Evolutionary conservation across 1,139 yeast genomes (phyloP), one percentile per base, ranked within the genome.

Genomic region (Meyerozyma athensensis): DNA sequence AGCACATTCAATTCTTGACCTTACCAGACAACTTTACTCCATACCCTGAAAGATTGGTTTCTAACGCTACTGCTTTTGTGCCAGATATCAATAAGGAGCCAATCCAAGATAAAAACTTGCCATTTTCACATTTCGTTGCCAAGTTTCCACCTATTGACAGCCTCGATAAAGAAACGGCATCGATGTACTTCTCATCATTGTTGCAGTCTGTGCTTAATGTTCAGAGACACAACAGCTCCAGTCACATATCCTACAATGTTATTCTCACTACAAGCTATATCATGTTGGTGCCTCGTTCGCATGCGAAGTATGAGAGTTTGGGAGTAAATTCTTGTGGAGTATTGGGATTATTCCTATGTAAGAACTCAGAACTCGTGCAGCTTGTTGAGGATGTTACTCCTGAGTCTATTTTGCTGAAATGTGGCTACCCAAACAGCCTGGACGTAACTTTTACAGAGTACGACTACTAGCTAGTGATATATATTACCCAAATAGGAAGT

Each of bases 81-180:
- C 87, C 89, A 23, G 70, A 57, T 48, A 57, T 63, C 36, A 65
- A 62, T 40, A 59, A 54, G 46, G 81, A 77, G 44, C 94, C 95
- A 2, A 59, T 85, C 38, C 79, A 75, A 46, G 75, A 77, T 50
- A 61, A 69, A 5, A 66, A 72, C 33, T 63, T 86, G 26, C 79
- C 90, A n/a, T 87, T 85, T 62, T 86, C 95, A 9, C 96, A 92
- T 61, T 89, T 74, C 53, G 74, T 86, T 16, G 77, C 82, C 12
- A 86, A 83, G 35, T 56, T 87, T 18, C 84, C 86, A 9, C 51
- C 61, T 4, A 45, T 52, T 5, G 59, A 59, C 10, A 59, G 62
- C 7, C 67, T 78, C 23, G 63, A 65, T 30, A 80, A 75, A 39
- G 81, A 78, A 4, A 67, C 61, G 32, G 65, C 85, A 45, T 77